Evolutionary conservation across 805 yeast species (phyloP), one percentile per base, ranked within the genome.

Genomic region (Starmerella apis): DNA sequence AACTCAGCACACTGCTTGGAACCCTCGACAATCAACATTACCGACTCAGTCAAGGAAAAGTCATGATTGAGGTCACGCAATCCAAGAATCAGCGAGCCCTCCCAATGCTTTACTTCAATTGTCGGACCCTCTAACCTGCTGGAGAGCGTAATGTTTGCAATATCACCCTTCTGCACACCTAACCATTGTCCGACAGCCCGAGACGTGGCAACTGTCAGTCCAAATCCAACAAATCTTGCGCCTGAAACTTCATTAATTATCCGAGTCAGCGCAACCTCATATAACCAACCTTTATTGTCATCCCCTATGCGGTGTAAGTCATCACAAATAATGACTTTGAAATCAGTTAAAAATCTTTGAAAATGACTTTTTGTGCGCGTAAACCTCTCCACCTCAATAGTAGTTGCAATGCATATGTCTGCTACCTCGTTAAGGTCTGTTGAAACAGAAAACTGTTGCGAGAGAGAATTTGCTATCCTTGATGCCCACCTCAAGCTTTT

Each of bases 171-270:
- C 1, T 73, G 58, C 23, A 83, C 80, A 2, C 92, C 94, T 25
- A 92, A 65, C 96, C 97, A 92, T 48, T 81, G 85, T 1, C 84
- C 90, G 51, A 88, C 65, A 56, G 86, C 95, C 46, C 77, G 72
- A 3, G 83, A 84, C 60, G 81, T 83, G 0, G 92, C 78, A 35
- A 90, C 63, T 1, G 94, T 78, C 0, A 78, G 71, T 0, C 84
- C 72, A 22, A 90, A 67, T 0, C 78, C 88, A n/a, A 90, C 75
- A 23, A 87, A 64, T 55, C 97, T 68, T 5, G 31, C 24, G 10
- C 16, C 27, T 2, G 18, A 7, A 3, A n/a, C 3, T 1, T 18
- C 22, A 4, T 9, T 14, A 5, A 77, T 56, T 0, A 69, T 73
- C 57, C 97, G 71, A 1, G 92, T 71, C 4, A 90, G 65, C 1